A percentile compares a stretch with the other conserved stretches of the same genome.
These are phyloP conservation scores for Fusarium torreyae DNA, from an alignment of 2,329 filamentous ascomycete genomes.

Conservation along the genomic window DNA sequence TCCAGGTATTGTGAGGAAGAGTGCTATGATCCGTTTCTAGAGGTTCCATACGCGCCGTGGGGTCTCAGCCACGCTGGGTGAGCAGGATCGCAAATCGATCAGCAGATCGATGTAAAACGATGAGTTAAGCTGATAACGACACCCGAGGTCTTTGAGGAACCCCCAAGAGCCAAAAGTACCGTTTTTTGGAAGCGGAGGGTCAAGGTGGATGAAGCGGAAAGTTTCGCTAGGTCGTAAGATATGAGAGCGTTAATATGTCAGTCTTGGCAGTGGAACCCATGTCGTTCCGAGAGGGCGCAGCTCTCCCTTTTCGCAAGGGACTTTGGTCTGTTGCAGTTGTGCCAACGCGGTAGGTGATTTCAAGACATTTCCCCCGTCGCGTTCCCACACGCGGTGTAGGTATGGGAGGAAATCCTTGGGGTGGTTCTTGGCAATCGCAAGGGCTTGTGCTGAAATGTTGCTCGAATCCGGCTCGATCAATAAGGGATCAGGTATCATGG, in stretches of 20 bases:
- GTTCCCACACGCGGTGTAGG: background rate
- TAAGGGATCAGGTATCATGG: background rate
- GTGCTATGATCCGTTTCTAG: background rate
- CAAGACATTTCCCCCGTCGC: background rate
- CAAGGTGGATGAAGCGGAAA: background rate
- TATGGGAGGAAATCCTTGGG: background rate
- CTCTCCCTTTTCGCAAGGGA: background rate
- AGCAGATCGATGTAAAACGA: background rate
- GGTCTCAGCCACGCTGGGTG: background rate
- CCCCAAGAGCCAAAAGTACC: background rate
- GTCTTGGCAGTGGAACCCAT: background rate
- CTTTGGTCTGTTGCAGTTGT: background rate
- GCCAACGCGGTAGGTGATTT: background rate
- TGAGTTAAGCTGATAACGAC: too few species aligned
- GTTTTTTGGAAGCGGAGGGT: background rate
- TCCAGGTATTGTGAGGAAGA: too few species aligned
- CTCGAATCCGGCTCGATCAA: background rate
- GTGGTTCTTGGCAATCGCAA: background rate
- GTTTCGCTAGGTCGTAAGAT: background rate
- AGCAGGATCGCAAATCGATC: background rate
- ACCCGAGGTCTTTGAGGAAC: background rate
- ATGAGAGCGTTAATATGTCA: background rate
- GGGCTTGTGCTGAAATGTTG: background rate
- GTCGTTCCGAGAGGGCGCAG: background rate
- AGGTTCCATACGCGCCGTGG: background rate